Conservation (phyloP, 2,329 filamentous ascomycete species). For the Drechslerella coelobrocha region DNA sequence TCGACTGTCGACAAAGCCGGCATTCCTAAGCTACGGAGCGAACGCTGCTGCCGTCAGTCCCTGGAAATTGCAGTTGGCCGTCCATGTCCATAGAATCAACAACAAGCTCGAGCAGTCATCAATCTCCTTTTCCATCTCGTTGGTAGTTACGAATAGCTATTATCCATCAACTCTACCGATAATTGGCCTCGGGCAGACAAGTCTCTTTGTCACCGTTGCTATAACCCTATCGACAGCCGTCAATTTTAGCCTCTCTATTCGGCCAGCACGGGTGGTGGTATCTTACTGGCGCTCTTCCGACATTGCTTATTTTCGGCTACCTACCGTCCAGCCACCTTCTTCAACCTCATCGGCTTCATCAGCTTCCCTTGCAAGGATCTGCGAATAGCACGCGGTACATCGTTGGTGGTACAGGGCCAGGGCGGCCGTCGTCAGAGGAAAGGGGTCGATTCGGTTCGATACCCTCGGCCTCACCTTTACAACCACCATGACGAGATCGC, state of each 20-base stretch:
- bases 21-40: not conserved
- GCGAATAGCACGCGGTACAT: no score
- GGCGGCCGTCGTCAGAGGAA: conserved; percentile 39
- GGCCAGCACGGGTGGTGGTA: no score
- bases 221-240: no score
- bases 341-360: no score
- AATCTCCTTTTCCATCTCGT: not conserved
- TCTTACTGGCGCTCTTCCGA: no score
- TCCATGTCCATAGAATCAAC: not conserved
- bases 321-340: no score
- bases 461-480: conserved; percentile 38
- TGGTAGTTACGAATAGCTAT: not conserved
- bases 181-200: no score
- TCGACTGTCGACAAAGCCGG: not conserved
- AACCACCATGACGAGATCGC: conserved; percentile 37
- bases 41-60: not conserved
- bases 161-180: not conserved
- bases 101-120: not conserved
- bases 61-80: not conserved
- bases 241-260: no score
- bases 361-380: no score
- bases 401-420: no score
- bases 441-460: conserved; percentile 48
- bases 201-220: no score
- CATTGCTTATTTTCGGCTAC: no score